These are phyloP conservation scores for Candida xyloterini DNA, from an alignment of 805 yeast species.

Conservation along the genomic window DNA sequence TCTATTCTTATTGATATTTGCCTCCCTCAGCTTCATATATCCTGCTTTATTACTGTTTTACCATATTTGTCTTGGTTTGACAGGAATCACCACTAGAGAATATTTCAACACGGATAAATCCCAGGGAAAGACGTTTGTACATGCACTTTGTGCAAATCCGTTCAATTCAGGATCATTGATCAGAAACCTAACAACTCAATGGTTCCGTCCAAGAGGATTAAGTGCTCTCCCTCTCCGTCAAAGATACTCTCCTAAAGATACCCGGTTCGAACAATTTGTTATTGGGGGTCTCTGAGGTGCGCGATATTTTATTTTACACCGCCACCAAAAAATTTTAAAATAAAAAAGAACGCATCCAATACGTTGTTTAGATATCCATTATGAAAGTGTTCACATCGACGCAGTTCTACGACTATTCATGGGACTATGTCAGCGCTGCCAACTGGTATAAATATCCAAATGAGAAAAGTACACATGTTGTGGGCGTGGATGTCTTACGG, in stretches of 20 bases:
- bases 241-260: conserved; percentile 35
- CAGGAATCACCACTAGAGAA: conserved; percentile 72
- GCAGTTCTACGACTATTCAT: conserved; percentile 74
- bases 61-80: conserved; percentile 53
- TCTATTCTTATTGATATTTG: conserved; percentile 52
- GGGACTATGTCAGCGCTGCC: conserved; percentile 95
- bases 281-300: conserved; percentile 16
- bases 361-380: neutral
- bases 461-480: conserved; percentile 86
- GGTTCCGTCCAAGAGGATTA: conserved; percentile 41
- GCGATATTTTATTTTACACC: conserved; percentile 2
- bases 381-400: conserved; percentile 80
- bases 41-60: conserved; percentile 51
- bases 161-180: conserved; percentile 34
- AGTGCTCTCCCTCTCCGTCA: conserved; percentile 32
- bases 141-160: conserved; percentile 36
- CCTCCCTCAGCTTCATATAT: conserved; percentile 45
- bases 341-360: neutral
- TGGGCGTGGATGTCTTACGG: conserved; percentile 83
- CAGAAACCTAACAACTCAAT: conserved; percentile 32
- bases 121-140: conserved; percentile 20
- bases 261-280: conserved; percentile 31
- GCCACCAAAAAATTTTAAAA: conserved; percentile 5
- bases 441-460: conserved; percentile 98
- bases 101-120: conserved; percentile 47